Percentiles rank a stretch among this genome's conserved stretches.
phyloP scores from a whole-genome alignment of 1,139 yeast genomes.

The Candida anutae region DNA sequence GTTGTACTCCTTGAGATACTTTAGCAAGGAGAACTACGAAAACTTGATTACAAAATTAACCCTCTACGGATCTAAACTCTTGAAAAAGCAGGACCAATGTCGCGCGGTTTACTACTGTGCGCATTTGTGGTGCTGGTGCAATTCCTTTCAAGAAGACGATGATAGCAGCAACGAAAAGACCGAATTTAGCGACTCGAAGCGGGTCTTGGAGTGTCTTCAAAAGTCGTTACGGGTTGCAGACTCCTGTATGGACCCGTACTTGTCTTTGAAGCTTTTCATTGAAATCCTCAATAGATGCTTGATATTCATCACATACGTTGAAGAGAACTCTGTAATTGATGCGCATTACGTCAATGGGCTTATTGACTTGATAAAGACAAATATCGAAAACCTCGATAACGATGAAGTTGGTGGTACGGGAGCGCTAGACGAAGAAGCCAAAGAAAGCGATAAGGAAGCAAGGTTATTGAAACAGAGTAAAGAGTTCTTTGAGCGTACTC shows the following conservation, averaged over 20 bases:
- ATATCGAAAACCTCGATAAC: constrained; percentile 48
- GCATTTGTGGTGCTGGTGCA: constrained; percentile 92
- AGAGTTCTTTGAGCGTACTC: constrained; percentile 53
- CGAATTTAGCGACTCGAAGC: constrained; percentile 28
- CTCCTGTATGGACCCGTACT: constrained; percentile 80
- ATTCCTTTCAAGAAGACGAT: constrained; percentile 17
- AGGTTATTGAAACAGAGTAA: constrained; percentile 24
- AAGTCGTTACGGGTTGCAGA: constrained; percentile 85
- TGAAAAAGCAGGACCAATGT: constrained; percentile 92
- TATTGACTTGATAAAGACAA: constrained; percentile 75
- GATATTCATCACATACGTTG: constrained; percentile 80
- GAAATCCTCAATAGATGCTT: constrained; percentile 83
- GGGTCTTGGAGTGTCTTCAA: constrained; percentile 42
- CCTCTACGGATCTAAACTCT: constrained; percentile 76
- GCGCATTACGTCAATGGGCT: constrained; percentile 76
- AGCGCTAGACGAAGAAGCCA: constrained; percentile 13
- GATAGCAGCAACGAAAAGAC: constrained; percentile 6
- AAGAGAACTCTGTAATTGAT: constrained; percentile 59
- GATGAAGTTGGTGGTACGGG: constrained; percentile 12
- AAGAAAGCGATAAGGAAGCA: constrained; percentile 27
- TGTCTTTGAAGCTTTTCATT: constrained; percentile 73
- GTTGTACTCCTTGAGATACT: constrained; percentile 50
- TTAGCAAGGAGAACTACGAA: constrained; percentile 62
- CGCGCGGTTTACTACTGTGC: constrained; percentile 83
- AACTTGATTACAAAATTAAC: constrained; percentile 79